Conservation (phyloP, 1,284 basidiomycete species). For the Cutaneotrichosporon cutaneum region DNA sequence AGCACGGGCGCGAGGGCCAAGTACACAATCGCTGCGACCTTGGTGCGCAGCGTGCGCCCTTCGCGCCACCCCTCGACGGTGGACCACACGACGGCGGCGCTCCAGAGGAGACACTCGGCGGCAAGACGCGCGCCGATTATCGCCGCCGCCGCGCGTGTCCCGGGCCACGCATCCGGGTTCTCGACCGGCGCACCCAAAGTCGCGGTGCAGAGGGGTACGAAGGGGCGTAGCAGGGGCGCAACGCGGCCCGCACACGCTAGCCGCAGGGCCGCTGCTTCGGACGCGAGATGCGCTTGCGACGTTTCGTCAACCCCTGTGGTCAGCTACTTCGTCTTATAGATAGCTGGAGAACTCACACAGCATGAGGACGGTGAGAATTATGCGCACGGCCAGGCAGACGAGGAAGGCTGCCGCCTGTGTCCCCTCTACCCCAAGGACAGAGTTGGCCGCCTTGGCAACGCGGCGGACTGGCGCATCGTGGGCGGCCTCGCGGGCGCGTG, state of each 20-base stretch:
- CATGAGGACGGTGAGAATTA: slow-evolving; percentile 14
- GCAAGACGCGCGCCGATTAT: neutral
- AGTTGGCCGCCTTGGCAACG: slow-evolving; percentile 15
- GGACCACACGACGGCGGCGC: slow-evolving; percentile 20
- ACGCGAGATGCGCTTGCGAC: neutral
- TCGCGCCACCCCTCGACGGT: slow-evolving; percentile 21
- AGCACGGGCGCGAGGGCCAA: slow-evolving; percentile 17
- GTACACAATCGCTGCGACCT: slow-evolving; percentile 21
- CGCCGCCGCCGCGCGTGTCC: neutral
- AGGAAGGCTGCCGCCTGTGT: slow-evolving; percentile 7
- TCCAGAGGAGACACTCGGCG: slow-evolving; percentile 19
- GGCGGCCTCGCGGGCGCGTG: slow-evolving; percentile 25
- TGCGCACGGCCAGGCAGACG: slow-evolving; percentile 12
- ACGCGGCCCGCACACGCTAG: slow-evolving; percentile 1
- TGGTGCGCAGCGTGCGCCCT: slow-evolving; percentile 21
- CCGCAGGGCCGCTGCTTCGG: neutral
- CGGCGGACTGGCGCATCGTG: slow-evolving; percentile 26
- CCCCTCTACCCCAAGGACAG: slow-evolving; percentile 7
- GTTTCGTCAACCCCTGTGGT: slow-evolving; percentile 5
- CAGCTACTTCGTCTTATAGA: neutral
- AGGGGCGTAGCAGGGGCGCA: neutral
- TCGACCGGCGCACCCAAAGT: neutral
- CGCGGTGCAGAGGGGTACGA: neutral
- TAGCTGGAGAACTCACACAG: slow-evolving; percentile 15
- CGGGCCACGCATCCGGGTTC: neutral